Evolutionary conservation across 129 eudicot genomes (phyloP).

Genomic region (Tagetes erecta): DNA sequence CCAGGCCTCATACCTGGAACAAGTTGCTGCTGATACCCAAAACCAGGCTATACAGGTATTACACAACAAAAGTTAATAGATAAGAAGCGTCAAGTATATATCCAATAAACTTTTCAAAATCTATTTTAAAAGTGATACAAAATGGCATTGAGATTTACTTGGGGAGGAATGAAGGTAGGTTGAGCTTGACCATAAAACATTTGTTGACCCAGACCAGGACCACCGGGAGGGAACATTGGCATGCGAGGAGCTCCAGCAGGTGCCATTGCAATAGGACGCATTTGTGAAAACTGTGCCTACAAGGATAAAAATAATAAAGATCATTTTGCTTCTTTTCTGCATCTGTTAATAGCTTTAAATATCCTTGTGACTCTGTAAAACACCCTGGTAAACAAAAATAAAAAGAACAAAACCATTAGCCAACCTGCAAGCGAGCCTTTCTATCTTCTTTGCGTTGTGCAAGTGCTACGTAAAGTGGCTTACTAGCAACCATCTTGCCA

Average conservation of each 20-base stretch:
- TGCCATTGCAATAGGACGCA: constrained; percentile 80
- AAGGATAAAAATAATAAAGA: constrained; percentile 1
- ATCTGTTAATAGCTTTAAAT: background rate
- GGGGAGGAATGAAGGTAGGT: constrained; percentile 89
- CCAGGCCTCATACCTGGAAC: constrained; percentile 87
- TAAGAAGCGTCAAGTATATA: background rate
- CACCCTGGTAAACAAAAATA: background rate
- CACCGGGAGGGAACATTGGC: constrained; percentile 96
- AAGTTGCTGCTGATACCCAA: constrained; percentile 95
- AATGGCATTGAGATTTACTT: constrained; percentile 44
- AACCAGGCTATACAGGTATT: constrained; percentile 58
- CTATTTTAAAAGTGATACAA: too few species aligned
- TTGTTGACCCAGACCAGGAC: constrained; percentile 86
- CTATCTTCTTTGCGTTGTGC: constrained; percentile 95
- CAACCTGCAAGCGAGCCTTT: constrained; percentile 90
- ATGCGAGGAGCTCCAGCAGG: constrained; percentile 80
- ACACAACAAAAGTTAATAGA: background rate
- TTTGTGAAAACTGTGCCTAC: constrained; percentile 88
- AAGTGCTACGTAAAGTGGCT: constrained; percentile 86
- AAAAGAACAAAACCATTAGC: background rate
- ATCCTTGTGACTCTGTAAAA: background rate
- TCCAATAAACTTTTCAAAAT: background rate
- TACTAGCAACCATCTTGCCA: constrained; percentile 82
- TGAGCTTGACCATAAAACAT: constrained; percentile 87
- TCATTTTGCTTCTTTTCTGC: background rate